Evolutionary conservation across 1,284 basidiomycete genomes (phyloP).

Genomic region (Malassezia restricta): DNA sequence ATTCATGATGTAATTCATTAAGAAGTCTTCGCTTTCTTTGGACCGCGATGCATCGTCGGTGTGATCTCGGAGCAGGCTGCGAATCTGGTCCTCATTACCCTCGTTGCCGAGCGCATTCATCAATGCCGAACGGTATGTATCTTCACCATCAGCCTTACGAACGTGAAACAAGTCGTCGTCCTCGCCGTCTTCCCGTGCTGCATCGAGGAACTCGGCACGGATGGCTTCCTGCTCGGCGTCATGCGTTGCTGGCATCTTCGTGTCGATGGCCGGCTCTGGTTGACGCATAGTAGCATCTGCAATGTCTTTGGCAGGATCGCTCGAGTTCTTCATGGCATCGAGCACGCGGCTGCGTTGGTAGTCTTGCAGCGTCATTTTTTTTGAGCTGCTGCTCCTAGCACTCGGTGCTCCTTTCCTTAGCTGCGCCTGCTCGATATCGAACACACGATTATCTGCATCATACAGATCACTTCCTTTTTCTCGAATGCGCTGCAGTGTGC

Average conservation of each 20-base stretch:
- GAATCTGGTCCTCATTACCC: slow-evolving; percentile 2
- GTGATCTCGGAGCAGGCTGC: slow-evolving; percentile 6
- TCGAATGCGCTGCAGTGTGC: slow-evolving; percentile 76
- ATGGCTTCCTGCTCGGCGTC: slow-evolving; percentile 14
- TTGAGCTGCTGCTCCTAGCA: slow-evolving; percentile 3
- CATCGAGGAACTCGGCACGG: slow-evolving; percentile 13
- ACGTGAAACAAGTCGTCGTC: slow-evolving; percentile 12
- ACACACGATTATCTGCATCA: slow-evolving; percentile 49
- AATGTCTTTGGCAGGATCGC: slow-evolving; percentile 35
- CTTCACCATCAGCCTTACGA: background rate
- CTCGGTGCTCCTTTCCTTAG: background rate
- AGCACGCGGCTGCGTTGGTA: slow-evolving; percentile 39
- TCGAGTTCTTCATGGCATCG: slow-evolving; percentile 33
- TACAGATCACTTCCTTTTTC: slow-evolving; percentile 74
- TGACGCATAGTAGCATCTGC: slow-evolving; percentile 36
- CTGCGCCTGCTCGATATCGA: slow-evolving; percentile 26
- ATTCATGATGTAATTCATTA: slow-evolving; percentile 53
- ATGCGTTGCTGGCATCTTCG: background rate
- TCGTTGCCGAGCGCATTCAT: slow-evolving; percentile 4
- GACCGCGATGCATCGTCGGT: slow-evolving; percentile 23
- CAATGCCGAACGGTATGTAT: slow-evolving; percentile 1
- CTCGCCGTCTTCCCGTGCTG: slow-evolving; percentile 2
- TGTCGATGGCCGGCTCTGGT: background rate
- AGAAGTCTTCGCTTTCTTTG: slow-evolving; percentile 68
- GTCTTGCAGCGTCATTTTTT: slow-evolving; percentile 39